Evolutionary conservation across 139 green algal genomes (phyloP), one percentile per base, ranked within the genome.

Genomic region (Chlamydomonas sp.): DNA sequence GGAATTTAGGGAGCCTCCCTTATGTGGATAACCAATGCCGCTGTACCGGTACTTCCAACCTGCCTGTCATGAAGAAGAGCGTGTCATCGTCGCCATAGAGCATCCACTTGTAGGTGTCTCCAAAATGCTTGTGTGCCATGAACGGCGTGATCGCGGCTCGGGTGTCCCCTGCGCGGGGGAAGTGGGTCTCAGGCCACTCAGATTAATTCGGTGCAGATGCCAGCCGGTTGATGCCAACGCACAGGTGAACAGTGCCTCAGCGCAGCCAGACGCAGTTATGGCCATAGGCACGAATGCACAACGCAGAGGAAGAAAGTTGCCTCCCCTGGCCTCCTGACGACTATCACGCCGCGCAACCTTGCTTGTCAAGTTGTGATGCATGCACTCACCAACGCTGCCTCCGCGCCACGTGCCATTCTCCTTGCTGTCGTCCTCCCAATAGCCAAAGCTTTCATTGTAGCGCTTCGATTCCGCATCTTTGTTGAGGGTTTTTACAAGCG

Each of bases 41-140:
- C 31, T 49, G 31, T 49, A 49, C 31, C 31, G 31, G 31, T 49
- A 49, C 31, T 49, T 49, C 31, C 2, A 9, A 8, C 77, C 16
- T 31, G 82, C 83, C 83, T 31, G 74, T 74, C 83, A 88, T 81
- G 74, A 82, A 88, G 31, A 88, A 82, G 17, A 88, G 63, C 4
- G 83, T 88, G 74, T 88, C 83, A 60, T 91, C 89, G 17, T 92
- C 89, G 15, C 89, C 89, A 83, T 92, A 92, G 68, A 92, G 69
- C 85, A 92, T 82, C 89, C 89, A 92, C 69, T 92, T 90, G 89
- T 89, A 92, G 2, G 74, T 89, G 49, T 90, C 85, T 3, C 89
- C 89, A 83, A 85, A 92, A 59, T 92, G 79, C 14, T 63, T 58
- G 76, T 90, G 85, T 8, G 89, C 89, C 15, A 92, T 31, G 76